Evolutionary conservation across 192 early-diverging fungal species (phyloP).

Genomic region (Ambispora gerdemannii): DNA sequence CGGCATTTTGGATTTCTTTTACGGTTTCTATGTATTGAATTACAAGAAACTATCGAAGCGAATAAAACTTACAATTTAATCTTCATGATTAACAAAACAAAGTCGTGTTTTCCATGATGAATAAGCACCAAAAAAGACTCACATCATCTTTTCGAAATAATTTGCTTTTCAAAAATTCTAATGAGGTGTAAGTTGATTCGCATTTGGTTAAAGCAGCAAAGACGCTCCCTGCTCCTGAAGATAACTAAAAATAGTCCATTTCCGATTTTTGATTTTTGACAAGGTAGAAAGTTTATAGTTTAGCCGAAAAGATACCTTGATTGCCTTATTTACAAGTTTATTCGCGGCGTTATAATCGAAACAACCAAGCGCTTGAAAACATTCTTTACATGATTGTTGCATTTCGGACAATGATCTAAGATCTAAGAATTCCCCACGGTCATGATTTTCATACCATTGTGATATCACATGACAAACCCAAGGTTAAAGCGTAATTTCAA

Average conservation of each 20-base stretch:
- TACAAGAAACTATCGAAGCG: not conserved
- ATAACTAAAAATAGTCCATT: not conserved
- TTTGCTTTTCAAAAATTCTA: slow-evolving; percentile 23
- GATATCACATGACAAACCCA: too few species aligned
- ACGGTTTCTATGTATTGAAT: not conserved
- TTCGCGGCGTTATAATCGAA: slow-evolving; percentile 31
- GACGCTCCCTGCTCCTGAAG: not conserved
- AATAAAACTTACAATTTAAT: not conserved
- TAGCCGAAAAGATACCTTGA: slow-evolving; percentile 10
- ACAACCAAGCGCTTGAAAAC: slow-evolving; percentile 29
- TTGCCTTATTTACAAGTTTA: slow-evolving; percentile 10
- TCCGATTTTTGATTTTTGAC: not conserved
- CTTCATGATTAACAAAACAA: not conserved
- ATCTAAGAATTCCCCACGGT: too few species aligned
- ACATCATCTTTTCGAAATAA: slow-evolving; percentile 23
- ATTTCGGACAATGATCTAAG: not conserved
- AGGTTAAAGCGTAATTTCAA: too few species aligned
- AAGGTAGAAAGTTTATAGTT: not conserved
- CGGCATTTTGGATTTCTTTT: slow-evolving; percentile 11
- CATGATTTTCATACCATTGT: too few species aligned
- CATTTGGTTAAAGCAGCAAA: not conserved
- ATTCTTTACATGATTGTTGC: slow-evolving; percentile 23
- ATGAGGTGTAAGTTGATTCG: slow-evolving; percentile 20
- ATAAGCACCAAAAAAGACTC: slow-evolving; percentile 4
- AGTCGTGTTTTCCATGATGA: not conserved